Base-by-base conservation (phyloP, 108 stramenopile genomes). In the Skeletonema potamos region DNA sequence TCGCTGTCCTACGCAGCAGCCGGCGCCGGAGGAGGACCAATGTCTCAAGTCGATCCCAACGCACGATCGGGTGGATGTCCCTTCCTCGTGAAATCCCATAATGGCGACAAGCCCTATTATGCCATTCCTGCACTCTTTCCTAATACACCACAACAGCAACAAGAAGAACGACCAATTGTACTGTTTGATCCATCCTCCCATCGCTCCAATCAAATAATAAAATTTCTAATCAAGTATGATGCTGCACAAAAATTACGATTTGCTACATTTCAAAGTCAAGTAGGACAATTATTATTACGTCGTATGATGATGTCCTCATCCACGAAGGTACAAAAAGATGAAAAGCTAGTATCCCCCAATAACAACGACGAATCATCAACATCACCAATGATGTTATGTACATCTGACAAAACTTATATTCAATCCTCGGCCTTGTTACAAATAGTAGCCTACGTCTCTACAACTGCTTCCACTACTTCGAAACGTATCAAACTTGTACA, bases 131-230 rank as follows among this genome's bases (percentile, higher is more conserved):
- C 60, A 10, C 48, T 77, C 64, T 77, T 77, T 54, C n/a, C n/a
- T n/a, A n/a, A n/a, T n/a, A n/a, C 28, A 62, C 27, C 27, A 24
- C 5, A 18, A 29, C 18, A 32, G 37, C 26, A 15, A 56, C 41
- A 27, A 36, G 41, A 29, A 30, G 15, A 62, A 22, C 71, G 82
- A 30, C 82, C 82, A 7, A 76, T 83, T 33, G 68, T 83, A 18
- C 68, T 83, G 0, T 83, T 80, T 39, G 79, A 80, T 51, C 67
- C 68, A 24, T n/a, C 55, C 27, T 74, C 73, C 66, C 46, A 59
- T 12, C 57, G 65, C 20, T 58, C 54, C 68, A 75, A 68, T 12
- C 46, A 54, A 17, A 51, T 79, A 20, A 51, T 83, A 0, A 33
- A 55, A 46, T 62, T 61, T 11, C 54, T 83, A 20, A 20, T 83